A percentile compares a stretch with the other conserved stretches of the same genome.
These are phyloP conservation scores for Penicillium occitanis DNA, from an alignment of 2,329 filamentous ascomycete species.

Conservation along the genomic window DNA sequence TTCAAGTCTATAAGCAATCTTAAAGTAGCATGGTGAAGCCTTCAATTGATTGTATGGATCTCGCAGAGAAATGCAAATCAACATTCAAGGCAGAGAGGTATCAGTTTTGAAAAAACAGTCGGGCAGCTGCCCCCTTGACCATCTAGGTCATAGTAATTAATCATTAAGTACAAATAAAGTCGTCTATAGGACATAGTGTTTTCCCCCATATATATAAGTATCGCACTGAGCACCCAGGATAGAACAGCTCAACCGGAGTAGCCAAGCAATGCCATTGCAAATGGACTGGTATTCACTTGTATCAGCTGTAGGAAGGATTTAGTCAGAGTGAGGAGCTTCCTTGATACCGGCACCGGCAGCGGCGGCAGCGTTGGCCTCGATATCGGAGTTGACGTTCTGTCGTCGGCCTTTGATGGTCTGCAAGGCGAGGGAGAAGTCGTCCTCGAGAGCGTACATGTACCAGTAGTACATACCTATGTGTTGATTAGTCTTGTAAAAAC, in stretches of 20 bases:
- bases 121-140: not conserved
- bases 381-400: conserved; percentile 16
- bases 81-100: not conserved
- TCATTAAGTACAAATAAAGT: not conserved
- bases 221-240: not conserved
- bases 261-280: not conserved
- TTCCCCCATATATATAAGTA: not conserved
- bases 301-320: not conserved
- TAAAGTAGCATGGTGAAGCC: too few relatives aligned
- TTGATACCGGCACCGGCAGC: conserved; percentile 4
- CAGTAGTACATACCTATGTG: conserved; percentile 19
- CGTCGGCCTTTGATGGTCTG: conserved; percentile 8
- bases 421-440: conserved; percentile 15
- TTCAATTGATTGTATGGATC: not conserved
- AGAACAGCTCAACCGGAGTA: not conserved
- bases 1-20: too few relatives aligned
- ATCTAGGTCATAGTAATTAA: not conserved
- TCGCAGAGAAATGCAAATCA: not conserved
- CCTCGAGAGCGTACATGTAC: conserved; percentile 20
- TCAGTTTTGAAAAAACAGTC: not conserved
- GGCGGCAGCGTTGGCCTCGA: conserved; percentile 12
- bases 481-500: not conserved
- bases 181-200: not conserved
- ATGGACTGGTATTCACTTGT: not conserved
- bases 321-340: conserved; percentile 6